Evolutionary conservation across 108 stramenopile genomes (phyloP).

Genomic region (Nitzschia palea): DNA sequence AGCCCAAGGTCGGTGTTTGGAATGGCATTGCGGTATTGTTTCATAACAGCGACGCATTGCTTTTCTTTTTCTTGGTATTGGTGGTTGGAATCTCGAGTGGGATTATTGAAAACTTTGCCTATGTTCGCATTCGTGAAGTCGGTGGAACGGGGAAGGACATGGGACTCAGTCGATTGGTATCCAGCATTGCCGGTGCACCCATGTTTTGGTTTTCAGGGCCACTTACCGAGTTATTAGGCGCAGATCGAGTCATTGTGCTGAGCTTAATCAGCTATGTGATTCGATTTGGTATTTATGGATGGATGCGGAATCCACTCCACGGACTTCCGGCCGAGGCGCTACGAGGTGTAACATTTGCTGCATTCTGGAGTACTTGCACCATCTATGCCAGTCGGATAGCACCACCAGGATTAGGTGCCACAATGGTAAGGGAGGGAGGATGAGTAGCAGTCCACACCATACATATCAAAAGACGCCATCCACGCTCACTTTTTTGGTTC

Average conservation of each 20-base stretch:
- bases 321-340: slow-evolving; percentile 93
- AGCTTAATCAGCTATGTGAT: slow-evolving; percentile 80
- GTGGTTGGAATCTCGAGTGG: slow-evolving; percentile 89
- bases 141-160: slow-evolving; percentile 87
- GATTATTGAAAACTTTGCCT: slow-evolving; percentile 96
- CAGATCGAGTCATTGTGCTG: slow-evolving; percentile 81
- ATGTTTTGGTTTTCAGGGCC: slow-evolving; percentile 89
- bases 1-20: slow-evolving; percentile 42
- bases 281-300: slow-evolving; percentile 90
- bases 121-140: slow-evolving; percentile 90
- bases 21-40: slow-evolving; percentile 72
- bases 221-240: slow-evolving; percentile 74
- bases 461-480: no score
- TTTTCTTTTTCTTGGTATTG: slow-evolving; percentile 88
- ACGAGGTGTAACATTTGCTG: slow-evolving; percentile 92
- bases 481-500: neutral
- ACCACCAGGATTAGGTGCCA: slow-evolving; percentile 87
- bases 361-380: slow-evolving; percentile 91
- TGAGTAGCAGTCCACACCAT: neutral
- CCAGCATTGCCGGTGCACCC: slow-evolving; percentile 86
- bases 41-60: slow-evolving; percentile 82
- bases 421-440: slow-evolving; percentile 63
- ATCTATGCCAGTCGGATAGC: slow-evolving; percentile 89
- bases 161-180: slow-evolving; percentile 86
- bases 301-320: slow-evolving; percentile 80